These are phyloP conservation scores for Saturnispora hagleri DNA, from an alignment of 805 yeast species.

Conservation along the genomic window DNA sequence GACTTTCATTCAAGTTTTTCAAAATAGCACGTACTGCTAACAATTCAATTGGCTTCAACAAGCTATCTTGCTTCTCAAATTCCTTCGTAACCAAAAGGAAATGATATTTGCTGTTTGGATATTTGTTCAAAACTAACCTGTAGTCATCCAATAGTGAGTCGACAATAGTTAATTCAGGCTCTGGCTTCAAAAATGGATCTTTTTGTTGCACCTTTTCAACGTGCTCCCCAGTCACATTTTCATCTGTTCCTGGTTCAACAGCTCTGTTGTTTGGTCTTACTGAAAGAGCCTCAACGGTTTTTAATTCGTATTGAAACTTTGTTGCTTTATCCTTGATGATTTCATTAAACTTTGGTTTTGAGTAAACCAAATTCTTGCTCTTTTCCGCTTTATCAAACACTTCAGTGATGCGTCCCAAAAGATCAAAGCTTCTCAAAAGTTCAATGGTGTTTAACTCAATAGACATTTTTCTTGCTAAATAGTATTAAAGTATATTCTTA, in stretches of 20 bases:
- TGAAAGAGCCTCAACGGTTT: conserved; percentile 26
- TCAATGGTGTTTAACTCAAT: conserved; percentile 13
- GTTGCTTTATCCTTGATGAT: conserved; percentile 17
- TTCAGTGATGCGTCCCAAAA: conserved; percentile 12
- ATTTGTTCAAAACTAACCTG: conserved; percentile 73
- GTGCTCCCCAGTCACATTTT: conserved; percentile 29
- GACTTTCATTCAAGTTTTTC: conserved; percentile 34
- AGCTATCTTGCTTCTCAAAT: conserved; percentile 61
- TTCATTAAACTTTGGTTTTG: conserved; percentile 15
- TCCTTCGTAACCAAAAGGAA: conserved; percentile 68
- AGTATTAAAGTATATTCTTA: neutral
- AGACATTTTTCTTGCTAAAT: neutral
- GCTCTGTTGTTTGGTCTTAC: conserved; percentile 30
- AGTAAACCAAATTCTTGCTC: conserved; percentile 20
- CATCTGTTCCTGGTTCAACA: conserved; percentile 25
- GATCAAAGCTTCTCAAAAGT: conserved; percentile 17
- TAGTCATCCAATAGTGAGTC: conserved; percentile 44
- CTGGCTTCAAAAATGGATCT: conserved; percentile 78
- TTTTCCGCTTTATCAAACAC: conserved; percentile 20
- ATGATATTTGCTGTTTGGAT: conserved; percentile 75
- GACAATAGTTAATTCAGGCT: conserved; percentile 58
- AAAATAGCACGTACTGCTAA: conserved; percentile 48
- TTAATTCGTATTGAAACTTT: conserved; percentile 24
- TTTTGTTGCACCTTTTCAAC: conserved; percentile 27
- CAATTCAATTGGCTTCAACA: conserved; percentile 66